Evolutionary conservation across 257 asterid species (phyloP), one percentile per base, ranked within the genome.

Genomic region (Forsythia suspensa): DNA sequence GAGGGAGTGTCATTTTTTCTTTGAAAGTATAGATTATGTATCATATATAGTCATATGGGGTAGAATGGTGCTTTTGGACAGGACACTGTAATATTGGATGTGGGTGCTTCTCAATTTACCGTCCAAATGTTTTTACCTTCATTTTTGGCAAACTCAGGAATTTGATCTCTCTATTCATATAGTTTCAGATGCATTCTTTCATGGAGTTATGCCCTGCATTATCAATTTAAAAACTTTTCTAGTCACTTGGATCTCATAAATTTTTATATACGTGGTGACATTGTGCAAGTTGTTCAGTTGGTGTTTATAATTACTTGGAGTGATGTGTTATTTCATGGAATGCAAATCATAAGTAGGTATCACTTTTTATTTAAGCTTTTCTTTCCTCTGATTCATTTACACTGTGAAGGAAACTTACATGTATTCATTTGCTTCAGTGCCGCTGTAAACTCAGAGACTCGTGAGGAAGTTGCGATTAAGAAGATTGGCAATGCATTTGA

Each of bases 401-500:
- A 66, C 38, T 65, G 36, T 70, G 70, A 81, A 79, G 77, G 76
- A 18, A 55, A 77, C 34, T 29, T 29, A 29, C 34, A 29, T 29
- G 34, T 29, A 76, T 73, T 82, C 76, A 24, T 86, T 80, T 76
- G 85, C 37, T 84, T 52, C 77, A 96, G 99, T 85, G 97, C 99
- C 69, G 99, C 97, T 86, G 73, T 89, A 77, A 96, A 96, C 91
- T 88, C 97, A 37, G 98, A 90, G 89, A 96, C 98, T 12, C 95
- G 87, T 24, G 99, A 92, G 82, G 97, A 96, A 88, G 96, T 96
- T 55, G 99, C 99, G 52, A 96, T 96, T 76, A 96, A 96, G 89
- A 96, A 96, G 95, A 96, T 96, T 82, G 99, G 99, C 38, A 96
- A 96, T 85, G 99, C 99, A 69, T 96, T 96, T 82, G 99, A 96